Conservation (phyloP, 345 rosid genomes). For the Zanthoxylum bungeanum region DNA sequence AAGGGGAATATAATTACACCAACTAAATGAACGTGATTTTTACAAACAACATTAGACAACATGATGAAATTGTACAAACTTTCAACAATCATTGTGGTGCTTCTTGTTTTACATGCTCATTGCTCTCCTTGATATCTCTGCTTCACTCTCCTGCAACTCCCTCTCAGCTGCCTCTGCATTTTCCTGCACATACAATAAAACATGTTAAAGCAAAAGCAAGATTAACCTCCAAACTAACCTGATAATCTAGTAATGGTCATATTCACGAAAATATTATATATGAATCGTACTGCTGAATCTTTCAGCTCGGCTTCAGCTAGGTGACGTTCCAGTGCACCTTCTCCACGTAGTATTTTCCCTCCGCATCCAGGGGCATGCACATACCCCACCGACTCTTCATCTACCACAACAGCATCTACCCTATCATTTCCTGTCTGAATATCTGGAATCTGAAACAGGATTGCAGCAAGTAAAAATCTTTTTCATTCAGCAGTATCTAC, state of each 20-base stretch:
- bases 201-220: not conserved
- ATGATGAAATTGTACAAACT: conserved; percentile 10
- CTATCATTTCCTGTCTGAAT: conserved; percentile 53
- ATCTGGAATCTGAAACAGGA: conserved; percentile 77
- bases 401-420: conserved; percentile 81
- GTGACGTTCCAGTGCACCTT: conserved; percentile 63
- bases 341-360: conserved; percentile 75
- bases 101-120: conserved; percentile 56
- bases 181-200: conserved; percentile 31
- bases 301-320: conserved; percentile 40
- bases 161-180: conserved; percentile 29
- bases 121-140: conserved; percentile 56
- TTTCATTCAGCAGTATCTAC: not conserved
- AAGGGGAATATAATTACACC: conserved; percentile 31
- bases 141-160: conserved; percentile 56
- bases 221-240: not conserved
- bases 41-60: conserved; percentile 29
- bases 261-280: not conserved
- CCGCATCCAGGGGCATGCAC: conserved; percentile 55
- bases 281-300: conserved; percentile 44
- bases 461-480: not conserved
- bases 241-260: not conserved
- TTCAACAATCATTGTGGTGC: conserved; percentile 1
- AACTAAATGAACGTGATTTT: conserved; percentile 27
- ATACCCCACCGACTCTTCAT: conserved; percentile 71